Evolutionary conservation across 2,329 filamentous ascomycete species (phyloP), one percentile per base, ranked within the genome.

Genomic region (Talaromyces sp.): DNA sequence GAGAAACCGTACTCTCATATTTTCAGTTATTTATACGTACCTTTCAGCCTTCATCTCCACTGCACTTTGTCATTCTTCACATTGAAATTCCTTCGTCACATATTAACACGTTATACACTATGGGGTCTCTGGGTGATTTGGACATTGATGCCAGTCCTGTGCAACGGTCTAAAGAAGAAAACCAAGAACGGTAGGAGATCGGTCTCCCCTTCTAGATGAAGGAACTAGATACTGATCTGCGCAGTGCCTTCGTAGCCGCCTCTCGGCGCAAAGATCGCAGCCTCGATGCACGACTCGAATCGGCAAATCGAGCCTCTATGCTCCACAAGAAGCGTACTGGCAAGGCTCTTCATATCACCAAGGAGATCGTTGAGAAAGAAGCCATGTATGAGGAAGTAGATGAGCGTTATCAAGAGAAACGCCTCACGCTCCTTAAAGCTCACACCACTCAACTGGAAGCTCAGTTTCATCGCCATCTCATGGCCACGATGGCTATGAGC

Each of bases 331-430:
- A 89, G 75, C 88, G 93, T 19, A 97, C 93, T 0, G 94, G 93
- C 45, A 90, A 92, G 70, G 87, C 86, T 2, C 84, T 97, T 66
- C 88, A 89, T 70, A 90, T 97, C 65, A 93, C 90, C 31, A 90
- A 93, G 76, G 86, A 95, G 72, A 93, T 95, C 78, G 93, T 97
- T 13, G 82, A 90, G 70, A 93, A 92, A 68, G 93, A 97, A 75
- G 92, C 96, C 75, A 96, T 97, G 92, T 97, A 97, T 74, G 93
- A 97, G 73, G 93, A 97, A 76, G 91, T 96, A 73, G 93, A 96
- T 62, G 91, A 96, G 70, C 90, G 93, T 64, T 78, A 78, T 58
- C 75, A 77, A 63, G 75, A 78, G 60, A 78, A 78, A 64, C 74
- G 76, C 37, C 73, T 76, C 49, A 73, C 72, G n/a, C 75, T 78